These are phyloP conservation scores for Rhizophagus prolifer DNA, from an alignment of 192 early-diverging fungal genomes.

Conservation along the genomic window DNA sequence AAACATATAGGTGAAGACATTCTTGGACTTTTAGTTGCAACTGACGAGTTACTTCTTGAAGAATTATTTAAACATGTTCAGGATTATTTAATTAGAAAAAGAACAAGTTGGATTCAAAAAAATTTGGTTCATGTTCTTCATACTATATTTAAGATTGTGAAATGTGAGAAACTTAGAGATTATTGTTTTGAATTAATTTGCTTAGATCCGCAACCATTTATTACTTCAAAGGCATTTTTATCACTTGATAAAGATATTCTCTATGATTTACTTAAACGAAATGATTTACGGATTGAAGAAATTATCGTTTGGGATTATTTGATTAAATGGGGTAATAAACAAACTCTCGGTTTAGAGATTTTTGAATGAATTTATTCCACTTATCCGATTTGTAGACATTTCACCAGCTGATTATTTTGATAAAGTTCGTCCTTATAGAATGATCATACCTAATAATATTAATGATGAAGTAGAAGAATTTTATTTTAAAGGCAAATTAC, in stretches of 20 bases:
- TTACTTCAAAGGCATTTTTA: slow-evolving; percentile 12
- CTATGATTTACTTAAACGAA: background rate
- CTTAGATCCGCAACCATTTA: background rate
- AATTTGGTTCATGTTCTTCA: slow-evolving; percentile 19
- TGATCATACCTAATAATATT: background rate
- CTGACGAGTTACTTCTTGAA: slow-evolving; percentile 21
- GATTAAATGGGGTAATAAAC: slow-evolving; percentile 11
- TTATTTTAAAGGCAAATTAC: background rate
- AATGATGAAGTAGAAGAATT: background rate
- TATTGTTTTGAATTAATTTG: slow-evolving; percentile 6
- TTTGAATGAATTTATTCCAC: background rate
- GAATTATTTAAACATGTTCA: slow-evolving; percentile 3
- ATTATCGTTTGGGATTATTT: slow-evolving; percentile 15
- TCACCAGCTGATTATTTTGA: slow-evolving; percentile 1
- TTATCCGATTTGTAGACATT: slow-evolving; percentile 1
- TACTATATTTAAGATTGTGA: background rate
- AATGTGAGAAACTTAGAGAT: background rate
- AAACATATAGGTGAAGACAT: background rate
- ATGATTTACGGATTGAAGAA: slow-evolving; percentile 23
- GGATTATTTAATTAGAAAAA: slow-evolving; percentile 4
- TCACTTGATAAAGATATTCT: slow-evolving; percentile 14
- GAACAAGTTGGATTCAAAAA: background rate
- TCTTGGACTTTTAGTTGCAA: background rate
- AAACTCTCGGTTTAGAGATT: background rate
- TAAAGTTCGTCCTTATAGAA: slow-evolving; percentile 1